phyloP scores from a whole-genome alignment of 1,284 basidiomycete genomes.

The Cutaneotrichosporon cutaneum region DNA sequence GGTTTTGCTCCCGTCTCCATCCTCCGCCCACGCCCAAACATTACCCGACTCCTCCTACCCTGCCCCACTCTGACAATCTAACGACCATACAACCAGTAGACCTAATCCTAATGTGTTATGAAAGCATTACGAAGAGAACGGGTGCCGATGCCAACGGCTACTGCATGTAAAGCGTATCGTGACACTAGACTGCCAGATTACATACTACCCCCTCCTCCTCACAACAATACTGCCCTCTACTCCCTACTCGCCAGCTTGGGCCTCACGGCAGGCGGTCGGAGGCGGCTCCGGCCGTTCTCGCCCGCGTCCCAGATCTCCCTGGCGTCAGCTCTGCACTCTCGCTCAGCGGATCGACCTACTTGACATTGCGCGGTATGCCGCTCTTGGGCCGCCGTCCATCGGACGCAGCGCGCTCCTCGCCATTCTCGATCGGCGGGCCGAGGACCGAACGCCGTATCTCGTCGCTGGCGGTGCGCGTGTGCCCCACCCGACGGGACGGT shows the following conservation, averaged over 20 bases:
- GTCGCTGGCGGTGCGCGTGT: slow-evolving; percentile 4
- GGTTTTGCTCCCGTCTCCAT: slow-evolving; percentile 3
- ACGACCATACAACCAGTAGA: not conserved
- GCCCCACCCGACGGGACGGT: not conserved
- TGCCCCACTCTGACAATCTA: not conserved
- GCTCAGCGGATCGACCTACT: slow-evolving; percentile 25
- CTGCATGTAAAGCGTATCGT: not conserved
- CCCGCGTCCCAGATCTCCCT: slow-evolving; percentile 48
- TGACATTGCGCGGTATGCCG: slow-evolving; percentile 41
- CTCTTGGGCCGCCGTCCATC: slow-evolving; percentile 33
- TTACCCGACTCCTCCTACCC: not conserved
- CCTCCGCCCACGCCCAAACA: not conserved
- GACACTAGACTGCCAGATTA: not conserved
- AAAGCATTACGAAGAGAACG: no score
- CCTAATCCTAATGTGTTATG: no score
- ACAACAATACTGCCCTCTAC: not conserved
- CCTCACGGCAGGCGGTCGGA: slow-evolving; percentile 8
- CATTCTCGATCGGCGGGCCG: not conserved
- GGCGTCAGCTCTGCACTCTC: not conserved
- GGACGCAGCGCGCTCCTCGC: not conserved
- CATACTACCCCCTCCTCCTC: not conserved
- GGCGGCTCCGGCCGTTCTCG: slow-evolving; percentile 36
- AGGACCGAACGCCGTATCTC: slow-evolving; percentile 4
- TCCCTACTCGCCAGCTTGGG: slow-evolving; percentile 3
- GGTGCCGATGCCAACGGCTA: no score